Evolutionary conservation across 352 stramenopile species (phyloP).

Genomic region (Blastocystis sp.): DNA sequence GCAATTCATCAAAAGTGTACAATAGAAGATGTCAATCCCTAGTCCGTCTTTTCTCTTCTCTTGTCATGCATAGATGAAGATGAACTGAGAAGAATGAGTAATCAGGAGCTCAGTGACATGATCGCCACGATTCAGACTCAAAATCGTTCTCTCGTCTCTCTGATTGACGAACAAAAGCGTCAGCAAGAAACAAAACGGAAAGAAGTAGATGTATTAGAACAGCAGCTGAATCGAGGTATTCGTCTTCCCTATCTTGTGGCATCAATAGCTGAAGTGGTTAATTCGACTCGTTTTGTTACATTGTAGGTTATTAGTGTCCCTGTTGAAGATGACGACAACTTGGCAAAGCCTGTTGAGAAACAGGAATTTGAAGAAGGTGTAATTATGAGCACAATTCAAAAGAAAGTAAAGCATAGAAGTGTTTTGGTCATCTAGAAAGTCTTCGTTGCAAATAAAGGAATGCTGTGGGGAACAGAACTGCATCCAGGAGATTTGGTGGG

Average conservation of each 20-base stretch:
- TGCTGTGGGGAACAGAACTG: conserved; percentile 86
- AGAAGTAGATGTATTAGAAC: conserved; percentile 24
- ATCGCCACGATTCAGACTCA: conserved; percentile 56
- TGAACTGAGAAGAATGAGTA: conserved; percentile 58
- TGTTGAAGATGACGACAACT: conserved; percentile 57
- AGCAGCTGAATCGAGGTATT: conserved; percentile 42
- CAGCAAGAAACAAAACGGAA: neutral
- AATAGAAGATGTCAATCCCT: conserved; percentile 35
- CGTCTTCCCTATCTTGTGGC: conserved; percentile 65
- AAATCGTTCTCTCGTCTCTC: conserved; percentile 21
- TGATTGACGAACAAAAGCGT: conserved; percentile 46
- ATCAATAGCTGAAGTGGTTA: conserved; percentile 26
- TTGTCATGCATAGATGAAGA: conserved; percentile 37
- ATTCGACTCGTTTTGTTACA: neutral
- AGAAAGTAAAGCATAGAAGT: neutral
- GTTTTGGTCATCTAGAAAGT: conserved; percentile 27
- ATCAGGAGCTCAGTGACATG: conserved; percentile 34
- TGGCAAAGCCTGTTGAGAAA: conserved; percentile 28
- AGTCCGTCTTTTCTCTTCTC: neutral
- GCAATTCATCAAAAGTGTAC: neutral
- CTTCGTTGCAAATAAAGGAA: conserved; percentile 83
- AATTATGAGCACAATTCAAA: conserved; percentile 66
- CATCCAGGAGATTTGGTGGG: conserved; percentile 94
- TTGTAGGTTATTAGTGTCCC: conserved; percentile 40
- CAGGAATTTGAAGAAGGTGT: conserved; percentile 63